Evolutionary conservation across 1,284 basidiomycete genomes (phyloP).

Genomic region (Phellopilus nigrolimitatus): DNA sequence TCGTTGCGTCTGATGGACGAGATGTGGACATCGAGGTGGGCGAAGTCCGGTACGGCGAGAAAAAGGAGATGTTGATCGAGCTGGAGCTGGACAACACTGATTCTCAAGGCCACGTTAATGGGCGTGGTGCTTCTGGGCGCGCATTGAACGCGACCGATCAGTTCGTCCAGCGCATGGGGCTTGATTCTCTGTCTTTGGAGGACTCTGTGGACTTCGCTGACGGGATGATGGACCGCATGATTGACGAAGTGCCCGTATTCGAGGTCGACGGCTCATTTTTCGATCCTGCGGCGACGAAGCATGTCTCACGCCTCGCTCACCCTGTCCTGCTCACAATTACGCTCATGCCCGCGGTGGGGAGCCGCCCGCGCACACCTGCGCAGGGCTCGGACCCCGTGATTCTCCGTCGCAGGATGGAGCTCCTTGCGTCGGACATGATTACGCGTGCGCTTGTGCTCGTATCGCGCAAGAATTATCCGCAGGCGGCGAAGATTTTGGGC

Average conservation of each 20-base stretch:
- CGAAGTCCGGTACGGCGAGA: constrained; percentile 87
- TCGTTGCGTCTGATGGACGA: constrained; percentile 83
- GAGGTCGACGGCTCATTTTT: constrained; percentile 92
- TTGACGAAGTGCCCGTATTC: constrained; percentile 89
- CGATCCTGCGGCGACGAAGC: constrained; percentile 78
- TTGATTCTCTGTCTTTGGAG: constrained; percentile 67
- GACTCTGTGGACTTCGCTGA: constrained; percentile 69
- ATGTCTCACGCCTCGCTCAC: constrained; percentile 79
- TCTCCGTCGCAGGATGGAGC: constrained; percentile 88
- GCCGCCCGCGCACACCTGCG: constrained; percentile 39
- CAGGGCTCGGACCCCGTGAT: constrained; percentile 75
- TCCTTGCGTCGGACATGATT: constrained; percentile 91
- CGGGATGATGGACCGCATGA: constrained; percentile 86
- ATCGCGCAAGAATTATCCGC: constrained; percentile 78
- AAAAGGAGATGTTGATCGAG: constrained; percentile 92
- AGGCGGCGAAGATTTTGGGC: constrained; percentile 81
- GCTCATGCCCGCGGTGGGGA: constrained; percentile 56
- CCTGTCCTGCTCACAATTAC: constrained; percentile 88
- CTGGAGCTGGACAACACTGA: constrained; percentile 83
- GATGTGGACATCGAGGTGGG: constrained; percentile 95
- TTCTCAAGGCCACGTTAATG: constrained; percentile 34
- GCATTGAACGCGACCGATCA: constrained; percentile 70
- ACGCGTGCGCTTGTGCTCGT: constrained; percentile 87
- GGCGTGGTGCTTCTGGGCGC: constrained; percentile 26
- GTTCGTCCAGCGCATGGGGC: constrained; percentile 76